Base-by-base conservation (phyloP, 1,139 yeast species). In the Diutina sp. region DNA sequence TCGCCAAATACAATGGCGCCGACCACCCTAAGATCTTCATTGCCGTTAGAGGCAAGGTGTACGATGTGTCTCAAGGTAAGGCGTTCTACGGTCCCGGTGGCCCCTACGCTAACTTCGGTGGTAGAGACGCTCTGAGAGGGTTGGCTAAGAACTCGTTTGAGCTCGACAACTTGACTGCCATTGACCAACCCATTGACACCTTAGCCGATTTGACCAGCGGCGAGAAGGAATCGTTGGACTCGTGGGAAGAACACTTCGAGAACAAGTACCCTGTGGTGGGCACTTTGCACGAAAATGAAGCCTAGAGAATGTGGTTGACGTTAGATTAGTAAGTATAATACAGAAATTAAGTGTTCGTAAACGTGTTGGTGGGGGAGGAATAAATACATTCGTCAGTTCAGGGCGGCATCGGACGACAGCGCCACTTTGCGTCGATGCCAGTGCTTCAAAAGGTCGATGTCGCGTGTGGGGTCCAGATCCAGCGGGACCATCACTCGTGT, bases 1-100 rank as follows among this genome's bases (percentile, higher is more conserved):
- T 93, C 45, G 79, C 80, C 59, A 84, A 84, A 65, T 90, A 73
- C 72, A 90, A 93, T 67, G 98, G 99, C 1, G 80, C 73, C 54
- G 90, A 87, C 61, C 85, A 83, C 60, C 85, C 86, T 56, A 83
- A 82, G 63, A 90, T 95, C 46, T 85, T 86, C 66, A 82, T 93
- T 63, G 96, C 90, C 0, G 90, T 93, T 16, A 82, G 78, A 63
- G 96, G 97, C 1, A 84, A 80, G 53, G 97, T 93, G 4, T 93
- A 81, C 66, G 97, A 93, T 66, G 97, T 90, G 30, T 75, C 89
- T 11, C 76, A 78, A 29, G 97, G 97, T 0, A 82, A 90, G 60
- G 79, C 83, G 56, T 93, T 93, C 67, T 93, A 95, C 67, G 99
- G 99, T 0, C 99, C 99, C 3, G 90, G 95, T 28, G 97, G 98